Conservation (phyloP, 257 asterid species). For the Fraxinus anomala region DNA sequence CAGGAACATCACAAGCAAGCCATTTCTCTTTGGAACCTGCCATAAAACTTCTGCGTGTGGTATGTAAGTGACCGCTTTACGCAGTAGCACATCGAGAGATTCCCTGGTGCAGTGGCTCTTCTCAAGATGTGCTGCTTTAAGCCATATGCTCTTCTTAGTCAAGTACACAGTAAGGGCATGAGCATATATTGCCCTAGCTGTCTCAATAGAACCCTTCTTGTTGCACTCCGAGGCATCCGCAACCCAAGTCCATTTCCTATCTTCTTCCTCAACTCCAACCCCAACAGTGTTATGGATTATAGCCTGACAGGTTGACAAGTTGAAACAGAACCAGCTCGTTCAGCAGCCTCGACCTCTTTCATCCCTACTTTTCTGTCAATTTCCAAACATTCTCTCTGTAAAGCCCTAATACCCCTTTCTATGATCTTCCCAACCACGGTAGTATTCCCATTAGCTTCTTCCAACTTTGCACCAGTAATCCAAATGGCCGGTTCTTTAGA, state of each 20-base stretch:
- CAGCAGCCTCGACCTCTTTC: conserved; percentile 96
- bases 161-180: conserved; percentile 75
- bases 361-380: conserved; percentile 93
- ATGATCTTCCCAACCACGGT: conserved; percentile 72
- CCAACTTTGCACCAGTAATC: conserved; percentile 92
- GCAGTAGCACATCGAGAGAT: conserved; percentile 73
- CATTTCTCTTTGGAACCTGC: conserved; percentile 99
- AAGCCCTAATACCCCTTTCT: conserved; percentile 78
- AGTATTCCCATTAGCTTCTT: conserved; percentile 81
- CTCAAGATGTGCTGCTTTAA: conserved; percentile 96
- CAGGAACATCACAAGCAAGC: conserved; percentile 97
- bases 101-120: conserved; percentile 91
- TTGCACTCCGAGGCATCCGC: conserved; percentile 97
- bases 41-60: conserved; percentile 90
- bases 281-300: conserved; percentile 76
- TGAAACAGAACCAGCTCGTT: conserved; percentile 82
- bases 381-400: conserved; percentile 82
- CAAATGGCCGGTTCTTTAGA: conserved; percentile 88
- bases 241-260: conserved; percentile 94
- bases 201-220: conserved; percentile 87
- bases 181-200: conserved; percentile 85
- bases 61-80: conserved; percentile 83
- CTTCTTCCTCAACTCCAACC: conserved; percentile 91
- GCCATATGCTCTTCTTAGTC: conserved; percentile 98
- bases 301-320: conserved; percentile 64